A percentile compares a stretch with the other conserved stretches of the same genome.
These are phyloP conservation scores for Paramyrothecium roridum DNA, from an alignment of 2,329 filamentous ascomycete species.

Conservation along the genomic window DNA sequence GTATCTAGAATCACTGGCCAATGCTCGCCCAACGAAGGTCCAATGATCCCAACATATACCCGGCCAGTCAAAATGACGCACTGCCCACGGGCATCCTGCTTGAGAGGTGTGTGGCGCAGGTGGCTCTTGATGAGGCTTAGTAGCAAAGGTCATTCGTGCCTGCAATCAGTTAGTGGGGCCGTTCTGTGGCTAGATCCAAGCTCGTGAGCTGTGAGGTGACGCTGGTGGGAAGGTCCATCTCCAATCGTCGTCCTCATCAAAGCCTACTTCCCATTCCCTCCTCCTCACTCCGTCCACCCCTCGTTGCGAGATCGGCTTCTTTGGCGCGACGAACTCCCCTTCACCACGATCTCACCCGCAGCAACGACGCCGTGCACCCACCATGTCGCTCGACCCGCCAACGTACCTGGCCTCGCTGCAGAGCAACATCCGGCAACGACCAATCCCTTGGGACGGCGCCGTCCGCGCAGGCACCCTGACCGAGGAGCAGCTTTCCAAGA, in stretches of 20 bases:
- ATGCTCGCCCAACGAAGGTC: too few relatives aligned
- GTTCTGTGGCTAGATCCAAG: conserved; percentile 4
- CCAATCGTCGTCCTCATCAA: conserved; percentile 6
- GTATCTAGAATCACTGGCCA: too few relatives aligned
- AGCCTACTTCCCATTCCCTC: background rate
- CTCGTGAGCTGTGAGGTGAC: background rate
- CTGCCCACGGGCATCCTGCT: background rate
- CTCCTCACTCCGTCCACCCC: background rate
- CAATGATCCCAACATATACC: background rate
- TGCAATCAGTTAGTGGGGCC: conserved; percentile 4
- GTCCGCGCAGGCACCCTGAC: conserved; percentile 91
- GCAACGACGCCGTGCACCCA: conserved; percentile 23
- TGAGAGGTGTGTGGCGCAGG: background rate
- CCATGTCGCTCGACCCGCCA: conserved; percentile 88
- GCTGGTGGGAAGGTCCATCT: conserved; percentile 1
- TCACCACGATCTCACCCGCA: conserved; percentile 9
- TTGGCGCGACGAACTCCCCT: background rate
- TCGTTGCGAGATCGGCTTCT: background rate
- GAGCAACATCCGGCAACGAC: conserved; percentile 93
- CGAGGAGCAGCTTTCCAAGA: conserved; percentile 90
- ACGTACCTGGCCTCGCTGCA: conserved; percentile 83
- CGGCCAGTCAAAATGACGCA: background rate
- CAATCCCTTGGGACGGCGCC: conserved; percentile 97
- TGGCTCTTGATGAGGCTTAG: background rate
- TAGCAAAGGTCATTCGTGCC: background rate